Evolutionary conservation across 495 filamentous ascomycete species (phyloP), one percentile per base, ranked within the genome.

Genomic region (Hyphodiscus hymeniophilus): DNA sequence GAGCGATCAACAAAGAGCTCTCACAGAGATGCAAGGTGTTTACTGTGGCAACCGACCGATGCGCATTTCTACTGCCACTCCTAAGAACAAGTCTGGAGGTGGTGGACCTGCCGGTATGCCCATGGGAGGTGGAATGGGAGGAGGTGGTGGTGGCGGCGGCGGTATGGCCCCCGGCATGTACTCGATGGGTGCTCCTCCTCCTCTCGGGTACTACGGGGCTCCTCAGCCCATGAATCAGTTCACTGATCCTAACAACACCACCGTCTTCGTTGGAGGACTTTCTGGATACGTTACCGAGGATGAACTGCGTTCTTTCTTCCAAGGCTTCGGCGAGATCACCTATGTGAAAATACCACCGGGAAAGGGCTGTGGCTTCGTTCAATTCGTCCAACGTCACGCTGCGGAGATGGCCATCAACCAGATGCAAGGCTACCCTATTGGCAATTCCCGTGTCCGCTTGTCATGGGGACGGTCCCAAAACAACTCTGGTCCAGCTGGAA

Each of bases 371-470:
- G 92, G 92, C 40, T 99, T 99, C 62, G 92, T 99, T 39, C 92
- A 99, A 65, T 99, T 99, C 59, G 94, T 99, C 43, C 92, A 99
- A 68, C 89, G 92, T 51, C 92, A 99, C 67, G 92, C 92, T 15
- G 92, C 92, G 17, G 92, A 99, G 73, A 99, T 99, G 92, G 92
- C 92, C 46, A 99, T 99, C 75, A 99, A 99, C 73, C 92, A 99
- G 70, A 99, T 99, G 92, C 92, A 99, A 69, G 92, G 92, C 31
- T 99, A 98, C 67, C 92, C 92, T 32, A 99, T 99, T 58, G 92
- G 92, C 42, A 99, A 99, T 73, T 99, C 92, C 15, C 87, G 92
- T 45, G 92, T 99, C 35, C 87, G 92, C 57, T 78, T 99, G 54
- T 92, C 86, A 59, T 99, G 92, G 92, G 92, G 92, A 47, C 87